Conservation (phyloP, 805 yeast genomes). For the Suhomyces faveliae region DNA sequence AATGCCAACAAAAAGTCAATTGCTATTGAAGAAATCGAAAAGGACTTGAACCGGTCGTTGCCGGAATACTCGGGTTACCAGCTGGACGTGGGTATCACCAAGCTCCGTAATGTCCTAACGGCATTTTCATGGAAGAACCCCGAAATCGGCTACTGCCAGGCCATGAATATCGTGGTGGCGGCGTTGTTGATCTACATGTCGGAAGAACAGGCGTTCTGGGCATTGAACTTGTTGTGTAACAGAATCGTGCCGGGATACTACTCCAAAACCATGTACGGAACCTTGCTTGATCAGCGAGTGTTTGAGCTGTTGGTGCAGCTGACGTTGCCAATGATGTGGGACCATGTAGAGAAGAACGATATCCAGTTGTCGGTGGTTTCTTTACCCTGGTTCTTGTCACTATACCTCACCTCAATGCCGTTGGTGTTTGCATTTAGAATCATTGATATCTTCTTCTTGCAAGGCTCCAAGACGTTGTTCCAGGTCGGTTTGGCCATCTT, state of each 20-base stretch:
- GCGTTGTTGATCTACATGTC: conserved; percentile 80
- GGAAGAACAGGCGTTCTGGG: conserved; percentile 98
- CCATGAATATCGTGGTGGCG: conserved; percentile 92
- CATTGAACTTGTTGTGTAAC: conserved; percentile 76
- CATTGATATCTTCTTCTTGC: conserved; percentile 83
- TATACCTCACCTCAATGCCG: conserved; percentile 92
- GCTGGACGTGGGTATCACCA: conserved; percentile 74
- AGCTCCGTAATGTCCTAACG: conserved; percentile 82
- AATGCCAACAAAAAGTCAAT: conserved; percentile 65
- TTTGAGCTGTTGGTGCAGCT: conserved; percentile 87
- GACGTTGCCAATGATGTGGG: conserved; percentile 86
- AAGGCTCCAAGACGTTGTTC: conserved; percentile 85
- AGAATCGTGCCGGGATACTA: conserved; percentile 91
- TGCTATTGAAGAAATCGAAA: conserved; percentile 95
- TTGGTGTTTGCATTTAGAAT: conserved; percentile 88
- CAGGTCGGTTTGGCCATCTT: conserved; percentile 93
- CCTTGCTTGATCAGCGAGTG: conserved; percentile 88
- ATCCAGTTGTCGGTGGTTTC: conserved; percentile 92
- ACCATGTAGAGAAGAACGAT: conserved; percentile 72
- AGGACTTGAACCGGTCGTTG: conserved; percentile 88
- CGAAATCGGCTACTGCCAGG: conserved; percentile 97
- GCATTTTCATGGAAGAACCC: conserved; percentile 98
- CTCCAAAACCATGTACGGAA: conserved; percentile 97
- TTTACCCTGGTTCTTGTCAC: conserved; percentile 91
- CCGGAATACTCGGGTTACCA: conserved; percentile 98